Conservation (phyloP, 2,329 filamentous ascomycete genomes). For the Cladobotryum mycophilum region DNA sequence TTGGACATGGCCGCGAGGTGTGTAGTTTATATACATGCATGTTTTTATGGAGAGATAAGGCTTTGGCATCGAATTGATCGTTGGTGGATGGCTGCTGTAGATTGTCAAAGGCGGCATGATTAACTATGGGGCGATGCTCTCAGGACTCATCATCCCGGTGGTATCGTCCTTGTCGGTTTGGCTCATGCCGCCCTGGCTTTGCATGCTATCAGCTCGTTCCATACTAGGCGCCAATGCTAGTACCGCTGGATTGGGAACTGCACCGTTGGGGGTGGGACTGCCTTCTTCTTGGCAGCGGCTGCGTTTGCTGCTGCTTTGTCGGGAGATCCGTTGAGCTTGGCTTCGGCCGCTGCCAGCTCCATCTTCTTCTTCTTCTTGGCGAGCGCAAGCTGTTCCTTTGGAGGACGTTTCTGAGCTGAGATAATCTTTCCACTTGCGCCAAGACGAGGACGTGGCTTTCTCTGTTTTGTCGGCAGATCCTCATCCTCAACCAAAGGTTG, state of each 20-base stretch:
- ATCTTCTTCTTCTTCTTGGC: conserved; percentile 85
- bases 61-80: too few species aligned
- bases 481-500: conserved; percentile 88
- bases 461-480: conserved; percentile 87
- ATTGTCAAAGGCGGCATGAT: not conserved
- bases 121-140: conserved; percentile 56
- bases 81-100: too few species aligned
- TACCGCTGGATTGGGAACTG: conserved; percentile 33
- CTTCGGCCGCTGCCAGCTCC: conserved; percentile 53
- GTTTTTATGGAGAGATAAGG: not conserved
- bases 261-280: conserved; percentile 30
- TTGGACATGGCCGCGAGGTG: not conserved
- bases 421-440: conserved; percentile 78
- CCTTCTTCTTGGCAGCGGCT: conserved; percentile 50
- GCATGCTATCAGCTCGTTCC: conserved; percentile 54
- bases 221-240: conserved; percentile 41
- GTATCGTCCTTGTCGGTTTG: conserved; percentile 63
- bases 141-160: conserved; percentile 77
- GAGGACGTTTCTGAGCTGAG: conserved; percentile 73
- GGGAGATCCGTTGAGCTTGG: conserved; percentile 32
- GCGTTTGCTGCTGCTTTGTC: conserved; percentile 33
- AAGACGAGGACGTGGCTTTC: conserved; percentile 61
- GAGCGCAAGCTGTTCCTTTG: conserved; percentile 74
- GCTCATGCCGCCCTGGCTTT: conserved; percentile 52
- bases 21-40: conserved; percentile 5